Percentiles rank a stretch among this genome's conserved stretches.
Evolutionary conservation across 768 basidiomycete species (phyloP).

Genomic region (Astraeus odoratus): DNA sequence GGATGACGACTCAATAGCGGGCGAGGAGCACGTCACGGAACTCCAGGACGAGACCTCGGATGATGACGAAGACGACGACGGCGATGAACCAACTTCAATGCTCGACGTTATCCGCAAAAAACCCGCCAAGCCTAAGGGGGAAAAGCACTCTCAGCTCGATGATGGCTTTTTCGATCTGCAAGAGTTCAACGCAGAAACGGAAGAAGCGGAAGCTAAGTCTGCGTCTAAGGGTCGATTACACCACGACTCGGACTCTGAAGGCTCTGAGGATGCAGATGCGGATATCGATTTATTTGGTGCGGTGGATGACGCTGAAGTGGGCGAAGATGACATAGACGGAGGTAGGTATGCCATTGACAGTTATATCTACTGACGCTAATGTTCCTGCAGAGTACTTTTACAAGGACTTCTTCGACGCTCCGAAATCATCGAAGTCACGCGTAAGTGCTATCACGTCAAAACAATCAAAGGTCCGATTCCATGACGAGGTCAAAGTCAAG

Average conservation of each 20-base stretch:
- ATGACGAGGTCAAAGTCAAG: slow-evolving; percentile 75
- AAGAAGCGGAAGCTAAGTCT: slow-evolving; percentile 62
- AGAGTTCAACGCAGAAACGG: slow-evolving; percentile 82
- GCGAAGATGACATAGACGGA: slow-evolving; percentile 40
- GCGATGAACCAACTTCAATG: slow-evolving; percentile 17
- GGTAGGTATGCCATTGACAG: slow-evolving; percentile 31
- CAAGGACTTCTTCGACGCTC: slow-evolving; percentile 75
- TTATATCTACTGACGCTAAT: slow-evolving; percentile 2
- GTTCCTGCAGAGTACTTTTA: slow-evolving; percentile 53
- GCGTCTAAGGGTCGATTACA: slow-evolving; percentile 56
- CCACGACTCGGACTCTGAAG: slow-evolving; percentile 40
- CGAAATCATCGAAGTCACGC: slow-evolving; percentile 22
- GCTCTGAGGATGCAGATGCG: slow-evolving; percentile 38
- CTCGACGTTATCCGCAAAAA: slow-evolving; percentile 20
- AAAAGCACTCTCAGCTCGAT: slow-evolving; percentile 52
- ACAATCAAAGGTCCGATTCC: slow-evolving; percentile 59
- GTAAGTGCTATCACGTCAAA: slow-evolving; percentile 16
- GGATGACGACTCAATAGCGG: slow-evolving; percentile 20
- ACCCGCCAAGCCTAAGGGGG: slow-evolving; percentile 14
- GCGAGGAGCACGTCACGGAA: slow-evolving; percentile 20
- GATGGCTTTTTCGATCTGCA: slow-evolving; percentile 88
- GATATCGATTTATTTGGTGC: slow-evolving; percentile 66
- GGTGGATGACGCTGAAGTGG: slow-evolving; percentile 40
- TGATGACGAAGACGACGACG: slow-evolving; percentile 28
- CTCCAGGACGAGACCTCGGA: slow-evolving; percentile 35